Conservation (phyloP, 192 early-diverging fungal species). For the Coemansia sp. region DNA sequence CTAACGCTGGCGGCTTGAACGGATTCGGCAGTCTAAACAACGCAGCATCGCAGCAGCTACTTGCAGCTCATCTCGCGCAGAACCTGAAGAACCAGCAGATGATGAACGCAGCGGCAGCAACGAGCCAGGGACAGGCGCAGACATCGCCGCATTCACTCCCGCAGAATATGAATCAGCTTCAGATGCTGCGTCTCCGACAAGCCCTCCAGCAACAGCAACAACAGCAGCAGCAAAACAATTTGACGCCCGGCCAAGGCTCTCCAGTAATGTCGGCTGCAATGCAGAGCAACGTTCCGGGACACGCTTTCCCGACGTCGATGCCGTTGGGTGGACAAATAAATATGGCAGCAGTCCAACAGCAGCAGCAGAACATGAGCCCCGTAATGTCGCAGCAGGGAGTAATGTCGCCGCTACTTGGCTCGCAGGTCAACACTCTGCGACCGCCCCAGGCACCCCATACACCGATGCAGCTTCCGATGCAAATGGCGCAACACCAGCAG, state of each 20-base stretch:
- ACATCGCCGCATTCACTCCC: slow-evolving; percentile 16
- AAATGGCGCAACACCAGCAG: slow-evolving; percentile 7
- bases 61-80: slow-evolving; percentile 40
- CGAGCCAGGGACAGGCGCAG: slow-evolving; percentile 12
- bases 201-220: slow-evolving; percentile 35
- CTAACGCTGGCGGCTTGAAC: slow-evolving; percentile 12
- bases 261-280: slow-evolving; percentile 2
- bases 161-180: slow-evolving; percentile 29
- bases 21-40: slow-evolving; percentile 11
- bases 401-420: slow-evolving; percentile 15
- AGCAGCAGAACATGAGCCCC: slow-evolving; percentile 20
- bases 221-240: slow-evolving; percentile 12
- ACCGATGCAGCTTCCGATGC: slow-evolving; percentile 13
- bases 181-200: slow-evolving; percentile 43
- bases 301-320: neutral
- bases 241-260: neutral
- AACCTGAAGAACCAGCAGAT: slow-evolving; percentile 41
- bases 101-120: slow-evolving; percentile 13
- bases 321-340: neutral
- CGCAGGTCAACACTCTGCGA: slow-evolving; percentile 7
- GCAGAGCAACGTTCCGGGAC: neutral
- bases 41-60: slow-evolving; percentile 21
- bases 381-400: slow-evolving; percentile 13
- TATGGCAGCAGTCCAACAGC: slow-evolving; percentile 8
- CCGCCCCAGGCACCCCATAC: slow-evolving; percentile 11